Evolutionary conservation across 257 asterid species (phyloP).

Genomic region (Solanum commersonii): DNA sequence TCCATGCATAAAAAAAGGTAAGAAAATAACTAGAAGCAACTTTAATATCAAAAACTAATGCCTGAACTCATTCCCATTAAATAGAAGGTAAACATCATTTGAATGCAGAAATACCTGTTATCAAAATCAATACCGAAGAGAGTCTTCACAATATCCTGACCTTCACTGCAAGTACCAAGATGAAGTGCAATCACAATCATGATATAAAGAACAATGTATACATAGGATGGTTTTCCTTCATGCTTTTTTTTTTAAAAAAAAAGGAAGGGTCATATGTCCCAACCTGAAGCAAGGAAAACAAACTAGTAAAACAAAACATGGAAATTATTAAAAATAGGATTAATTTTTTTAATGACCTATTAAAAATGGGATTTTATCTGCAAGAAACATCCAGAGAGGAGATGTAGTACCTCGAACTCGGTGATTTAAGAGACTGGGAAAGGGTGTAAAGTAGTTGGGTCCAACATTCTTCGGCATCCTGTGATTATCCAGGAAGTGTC

Average conservation of each 20-base stretch:
- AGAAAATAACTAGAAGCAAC: neutral
- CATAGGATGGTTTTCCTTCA: neutral
- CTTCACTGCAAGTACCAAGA: constrained; percentile 56
- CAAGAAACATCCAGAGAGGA: neutral
- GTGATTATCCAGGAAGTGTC: constrained; percentile 9
- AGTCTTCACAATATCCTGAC: constrained; percentile 52
- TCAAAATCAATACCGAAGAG: constrained; percentile 84
- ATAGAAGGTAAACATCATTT: neutral
- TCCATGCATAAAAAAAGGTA: neutral
- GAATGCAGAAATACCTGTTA: constrained; percentile 62
- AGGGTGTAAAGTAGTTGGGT: constrained; percentile 85
- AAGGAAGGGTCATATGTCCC: neutral
- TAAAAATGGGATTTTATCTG: neutral
- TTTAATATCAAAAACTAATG: neutral
- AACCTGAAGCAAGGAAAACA: neutral
- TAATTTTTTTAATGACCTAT: neutral
- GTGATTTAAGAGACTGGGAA: constrained; percentile 59
- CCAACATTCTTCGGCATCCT: constrained; percentile 99
- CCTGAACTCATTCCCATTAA: neutral
- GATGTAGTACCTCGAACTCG: constrained; percentile 50
- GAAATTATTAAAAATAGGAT: neutral
- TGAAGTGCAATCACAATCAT: neutral
- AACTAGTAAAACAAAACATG: neutral
- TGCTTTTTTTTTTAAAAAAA: neutral
- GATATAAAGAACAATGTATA: neutral